Evolutionary conservation across 2,329 filamentous ascomycete genomes (phyloP).

Genomic region (Passalora sequoiae): DNA sequence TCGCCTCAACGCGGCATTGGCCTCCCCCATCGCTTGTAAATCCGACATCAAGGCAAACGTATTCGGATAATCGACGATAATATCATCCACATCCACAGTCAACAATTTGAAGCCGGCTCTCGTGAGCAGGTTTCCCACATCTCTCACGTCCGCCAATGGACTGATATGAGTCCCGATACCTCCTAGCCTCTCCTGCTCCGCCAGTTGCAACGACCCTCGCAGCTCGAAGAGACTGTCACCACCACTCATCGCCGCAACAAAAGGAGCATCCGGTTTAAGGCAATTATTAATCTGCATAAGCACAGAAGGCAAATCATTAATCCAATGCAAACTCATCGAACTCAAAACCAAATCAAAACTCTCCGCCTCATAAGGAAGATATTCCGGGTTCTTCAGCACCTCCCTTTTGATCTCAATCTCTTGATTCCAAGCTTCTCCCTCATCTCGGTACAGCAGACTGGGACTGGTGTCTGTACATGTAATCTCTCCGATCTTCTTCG

Average conservation of each 20-base stretch:
- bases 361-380: constrained; percentile 67
- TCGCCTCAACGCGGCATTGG: constrained; percentile 79
- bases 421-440: constrained; percentile 66
- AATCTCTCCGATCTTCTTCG: constrained; percentile 66
- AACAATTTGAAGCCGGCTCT: constrained; percentile 90
- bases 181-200: constrained; percentile 83
- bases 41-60: constrained; percentile 89
- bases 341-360: constrained; percentile 88
- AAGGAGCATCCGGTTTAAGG: constrained; percentile 84
- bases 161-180: constrained; percentile 88
- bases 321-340: constrained; percentile 88
- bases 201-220: constrained; percentile 85
- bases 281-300: constrained; percentile 79
- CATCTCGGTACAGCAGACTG: constrained; percentile 74
- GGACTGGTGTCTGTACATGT: constrained; percentile 77
- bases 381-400: constrained; percentile 69
- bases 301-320: constrained; percentile 87
- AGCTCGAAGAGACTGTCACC: constrained; percentile 92
- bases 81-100: constrained; percentile 95
- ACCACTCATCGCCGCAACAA: constrained; percentile 93
- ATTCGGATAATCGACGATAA: constrained; percentile 89
- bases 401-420: constrained; percentile 67
- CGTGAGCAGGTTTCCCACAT: constrained; percentile 81
- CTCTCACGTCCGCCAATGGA: constrained; percentile 83
- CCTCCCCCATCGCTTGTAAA: constrained; percentile 93